A percentile compares a stretch with the other conserved stretches of the same genome.
Conservation (phyloP, 2,329 filamentous ascomycete genomes). For the Curvularia hawaiiensis region DNA sequence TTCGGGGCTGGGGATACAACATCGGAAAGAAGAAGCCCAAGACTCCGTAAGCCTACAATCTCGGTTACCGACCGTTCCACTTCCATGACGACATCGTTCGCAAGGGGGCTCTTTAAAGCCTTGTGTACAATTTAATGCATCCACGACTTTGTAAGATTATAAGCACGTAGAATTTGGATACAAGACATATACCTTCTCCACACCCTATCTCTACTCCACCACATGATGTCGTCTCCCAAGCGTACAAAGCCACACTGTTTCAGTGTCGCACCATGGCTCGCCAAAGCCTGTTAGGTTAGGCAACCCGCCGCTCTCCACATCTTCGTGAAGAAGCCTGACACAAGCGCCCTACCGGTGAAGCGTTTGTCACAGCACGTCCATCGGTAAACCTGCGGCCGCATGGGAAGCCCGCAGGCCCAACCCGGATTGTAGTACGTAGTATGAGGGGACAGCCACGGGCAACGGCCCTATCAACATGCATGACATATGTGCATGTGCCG, state of each 20-base stretch:
- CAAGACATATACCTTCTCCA: neutral
- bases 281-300: constrained; percentile 8
- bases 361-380: neutral
- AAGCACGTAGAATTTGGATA: constrained; percentile 15
- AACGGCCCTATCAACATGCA: constrained; percentile 3
- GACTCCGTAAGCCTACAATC: constrained; percentile 1
- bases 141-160: constrained; percentile 18
- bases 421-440: neutral
- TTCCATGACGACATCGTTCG: neutral
- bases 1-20: constrained; percentile 91
- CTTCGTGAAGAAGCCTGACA: constrained; percentile 5
- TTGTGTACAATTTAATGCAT: constrained; percentile 15
- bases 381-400: neutral
- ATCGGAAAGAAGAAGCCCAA: constrained; percentile 75
- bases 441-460: neutral
- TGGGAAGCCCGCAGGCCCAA: neutral
- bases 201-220: neutral
- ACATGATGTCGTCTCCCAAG: neutral
- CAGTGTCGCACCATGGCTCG: constrained; percentile 11
- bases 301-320: constrained; percentile 1
- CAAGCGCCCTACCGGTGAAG: neutral
- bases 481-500: constrained; percentile 3
- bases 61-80: neutral
- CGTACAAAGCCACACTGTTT: constrained; percentile 5
- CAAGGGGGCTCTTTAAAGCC: neutral